Conservation (phyloP, 2,329 filamentous ascomycete species). For the Alternaria consortialis region DNA sequence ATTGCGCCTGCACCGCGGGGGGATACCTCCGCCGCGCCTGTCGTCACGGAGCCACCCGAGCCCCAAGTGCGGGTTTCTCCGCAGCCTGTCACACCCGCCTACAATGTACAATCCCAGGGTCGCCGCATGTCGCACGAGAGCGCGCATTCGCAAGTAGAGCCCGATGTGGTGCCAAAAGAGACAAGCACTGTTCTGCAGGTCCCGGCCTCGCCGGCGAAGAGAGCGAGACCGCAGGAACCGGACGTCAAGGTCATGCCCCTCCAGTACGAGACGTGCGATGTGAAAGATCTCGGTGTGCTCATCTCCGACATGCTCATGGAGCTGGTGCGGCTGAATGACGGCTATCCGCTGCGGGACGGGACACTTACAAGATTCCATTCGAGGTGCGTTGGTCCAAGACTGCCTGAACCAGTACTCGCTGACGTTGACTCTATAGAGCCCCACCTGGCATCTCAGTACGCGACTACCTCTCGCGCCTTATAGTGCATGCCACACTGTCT, state of each 20-base stretch:
- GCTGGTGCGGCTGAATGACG: slow-evolving; percentile 91
- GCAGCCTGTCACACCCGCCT: slow-evolving; percentile 34
- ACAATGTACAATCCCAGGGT: slow-evolving; percentile 24
- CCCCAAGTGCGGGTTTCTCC: slow-evolving; percentile 48
- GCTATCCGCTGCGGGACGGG: slow-evolving; percentile 82
- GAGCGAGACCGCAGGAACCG: slow-evolving; percentile 49
- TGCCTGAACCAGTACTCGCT: background rate
- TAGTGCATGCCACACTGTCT: slow-evolving; percentile 91
- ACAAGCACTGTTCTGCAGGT: slow-evolving; percentile 27
- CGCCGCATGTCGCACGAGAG: slow-evolving; percentile 24
- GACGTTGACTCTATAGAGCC: slow-evolving; percentile 55
- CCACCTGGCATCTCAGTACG: slow-evolving; percentile 92
- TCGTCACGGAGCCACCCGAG: slow-evolving; percentile 48
- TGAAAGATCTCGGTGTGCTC: slow-evolving; percentile 86
- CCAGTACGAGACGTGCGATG: slow-evolving; percentile 81
- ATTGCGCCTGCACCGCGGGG: slow-evolving; percentile 38
- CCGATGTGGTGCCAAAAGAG: slow-evolving; percentile 24
- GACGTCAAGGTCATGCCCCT: slow-evolving; percentile 69
- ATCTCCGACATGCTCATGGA: slow-evolving; percentile 97
- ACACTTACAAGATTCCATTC: slow-evolving; percentile 95
- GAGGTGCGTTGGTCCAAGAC: slow-evolving; percentile 63
- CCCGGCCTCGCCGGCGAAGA: slow-evolving; percentile 43
- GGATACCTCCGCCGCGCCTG: slow-evolving; percentile 43
- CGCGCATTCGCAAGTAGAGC: slow-evolving; percentile 18
- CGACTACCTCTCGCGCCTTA: slow-evolving; percentile 91